Conservation (phyloP, 805 yeast species). For the Saccharomycopsis schoenii region DNA sequence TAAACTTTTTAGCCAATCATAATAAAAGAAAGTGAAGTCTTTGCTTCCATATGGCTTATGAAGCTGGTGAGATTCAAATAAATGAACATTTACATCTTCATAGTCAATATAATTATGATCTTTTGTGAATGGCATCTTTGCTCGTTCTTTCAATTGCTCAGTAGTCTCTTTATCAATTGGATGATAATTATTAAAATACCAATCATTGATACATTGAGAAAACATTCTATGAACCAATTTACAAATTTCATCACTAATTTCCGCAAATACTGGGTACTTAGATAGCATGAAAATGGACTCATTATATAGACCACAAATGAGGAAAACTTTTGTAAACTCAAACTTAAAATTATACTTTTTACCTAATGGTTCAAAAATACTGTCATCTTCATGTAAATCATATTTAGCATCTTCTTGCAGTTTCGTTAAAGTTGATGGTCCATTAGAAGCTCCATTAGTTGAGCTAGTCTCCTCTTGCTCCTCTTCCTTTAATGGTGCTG, state of each 20-base stretch:
- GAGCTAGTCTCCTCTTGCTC: conserved; percentile 36
- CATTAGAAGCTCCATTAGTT: neutral
- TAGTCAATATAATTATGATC: conserved; percentile 24
- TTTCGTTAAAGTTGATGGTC: neutral
- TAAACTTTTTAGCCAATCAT: conserved; percentile 37
- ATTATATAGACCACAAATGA: conserved; percentile 51
- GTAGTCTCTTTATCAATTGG: conserved; percentile 13
- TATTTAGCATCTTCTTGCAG: conserved; percentile 9
- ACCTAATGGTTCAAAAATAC: conserved; percentile 22
- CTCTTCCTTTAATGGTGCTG: conserved; percentile 71
- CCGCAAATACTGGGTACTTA: conserved; percentile 51
- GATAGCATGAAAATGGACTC: conserved; percentile 52
- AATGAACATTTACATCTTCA: conserved; percentile 22
- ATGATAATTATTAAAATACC: conserved; percentile 26
- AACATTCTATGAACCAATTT: conserved; percentile 40
- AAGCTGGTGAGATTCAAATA: conserved; percentile 28
- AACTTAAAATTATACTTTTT: conserved; percentile 28
- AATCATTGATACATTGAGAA: conserved; percentile 39
- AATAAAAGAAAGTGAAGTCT: conserved; percentile 32
- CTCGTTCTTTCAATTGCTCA: conserved; percentile 15
- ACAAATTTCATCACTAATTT: conserved; percentile 41
- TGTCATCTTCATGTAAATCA: conserved; percentile 9
- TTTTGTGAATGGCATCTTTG: conserved; percentile 23
- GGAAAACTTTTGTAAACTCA: conserved; percentile 40
- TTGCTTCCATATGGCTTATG: conserved; percentile 14